These are phyloP conservation scores for Colletotrichum sojae DNA, from an alignment of 2,329 filamentous ascomycete genomes.

Conservation along the genomic window DNA sequence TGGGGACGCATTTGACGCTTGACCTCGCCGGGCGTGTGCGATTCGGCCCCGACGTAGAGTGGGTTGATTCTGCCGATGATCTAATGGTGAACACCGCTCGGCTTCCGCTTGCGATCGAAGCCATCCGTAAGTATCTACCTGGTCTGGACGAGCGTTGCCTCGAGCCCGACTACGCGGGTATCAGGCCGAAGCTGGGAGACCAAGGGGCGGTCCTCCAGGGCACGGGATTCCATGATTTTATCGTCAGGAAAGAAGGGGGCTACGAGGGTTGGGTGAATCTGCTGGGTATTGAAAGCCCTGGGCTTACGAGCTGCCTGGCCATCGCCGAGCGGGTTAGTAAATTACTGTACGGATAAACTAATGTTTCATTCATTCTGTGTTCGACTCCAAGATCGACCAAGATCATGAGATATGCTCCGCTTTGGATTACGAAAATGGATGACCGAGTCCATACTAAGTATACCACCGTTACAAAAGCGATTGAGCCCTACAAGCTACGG, in stretches of 20 bases:
- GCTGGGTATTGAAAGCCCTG: conserved; percentile 93
- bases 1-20: conserved; percentile 94
- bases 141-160: conserved; percentile 76
- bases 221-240: conserved; percentile 86
- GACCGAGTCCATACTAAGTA: background rate
- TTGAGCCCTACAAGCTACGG: conserved; percentile 7
- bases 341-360: conserved; percentile 59
- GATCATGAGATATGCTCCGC: conserved; percentile 1
- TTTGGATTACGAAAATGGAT: conserved; percentile 5
- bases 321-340: conserved; percentile 82
- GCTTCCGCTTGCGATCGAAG: conserved; percentile 76
- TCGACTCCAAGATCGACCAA: conserved; percentile 19
- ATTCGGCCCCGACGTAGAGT: conserved; percentile 96
- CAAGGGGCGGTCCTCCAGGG: conserved; percentile 73
- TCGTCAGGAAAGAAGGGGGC: conserved; percentile 82
- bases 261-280: conserved; percentile 89
- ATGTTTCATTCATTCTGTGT: conserved; percentile 32
- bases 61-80: conserved; percentile 81
- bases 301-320: conserved; percentile 87
- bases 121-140: conserved; percentile 86
- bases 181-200: conserved; percentile 84
- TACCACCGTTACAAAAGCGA: background rate
- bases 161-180: conserved; percentile 88
- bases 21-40: conserved; percentile 87
- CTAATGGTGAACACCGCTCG: conserved; percentile 76